Evolutionary conservation across 1,284 basidiomycete species (phyloP), one percentile per base, ranked within the genome.

Genomic region (Cystobasidiaceae sp.): DNA sequence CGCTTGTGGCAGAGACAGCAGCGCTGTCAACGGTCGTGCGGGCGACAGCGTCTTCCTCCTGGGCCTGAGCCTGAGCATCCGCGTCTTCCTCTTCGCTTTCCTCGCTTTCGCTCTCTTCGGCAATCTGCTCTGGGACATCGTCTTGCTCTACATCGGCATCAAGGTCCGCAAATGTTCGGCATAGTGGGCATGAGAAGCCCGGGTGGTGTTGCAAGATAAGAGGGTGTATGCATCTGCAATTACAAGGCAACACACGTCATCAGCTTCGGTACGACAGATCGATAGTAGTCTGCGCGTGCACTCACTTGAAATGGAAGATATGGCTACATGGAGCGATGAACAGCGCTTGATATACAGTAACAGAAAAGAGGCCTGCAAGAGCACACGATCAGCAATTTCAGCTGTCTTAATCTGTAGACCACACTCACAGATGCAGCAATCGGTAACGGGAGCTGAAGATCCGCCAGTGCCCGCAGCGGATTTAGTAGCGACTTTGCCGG

Each of bases 151-250:
- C 93, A 75, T 98, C 94, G 66, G 93, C 93, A 58, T 97, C 93
- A 13, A 98, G 83, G 75, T 97, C 90, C 11, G 92, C 92, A 75
- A 71, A 66, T 5, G 76, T 76, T 11, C 78, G 71, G 77, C 94
- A 98, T 7, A 98, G 84, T 0, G 94, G 96, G 73, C 94, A 98
- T 6, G 86, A 90, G 78, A 98, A 98, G 2, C 90, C 89, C 0
- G 94, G 91, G 72, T 94, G 86, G 77, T 97, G 93, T 37, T 83
- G 78, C 71, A 88, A 83, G 45, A 98, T 82, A 17, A 97, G 81
- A 0, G 93, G 93, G 0, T 92, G 85, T 70, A 98, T 94, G 78
- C 96, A 98, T 78, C 97, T 97, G 84, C 90, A 97, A 79, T 97
- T n/a, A 21, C 3, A 39, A 30, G 3, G 8, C 7, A 1, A 4